Base-by-base conservation (phyloP, 1,139 yeast species). In the Hyphopichia pseudoburtonii region DNA sequence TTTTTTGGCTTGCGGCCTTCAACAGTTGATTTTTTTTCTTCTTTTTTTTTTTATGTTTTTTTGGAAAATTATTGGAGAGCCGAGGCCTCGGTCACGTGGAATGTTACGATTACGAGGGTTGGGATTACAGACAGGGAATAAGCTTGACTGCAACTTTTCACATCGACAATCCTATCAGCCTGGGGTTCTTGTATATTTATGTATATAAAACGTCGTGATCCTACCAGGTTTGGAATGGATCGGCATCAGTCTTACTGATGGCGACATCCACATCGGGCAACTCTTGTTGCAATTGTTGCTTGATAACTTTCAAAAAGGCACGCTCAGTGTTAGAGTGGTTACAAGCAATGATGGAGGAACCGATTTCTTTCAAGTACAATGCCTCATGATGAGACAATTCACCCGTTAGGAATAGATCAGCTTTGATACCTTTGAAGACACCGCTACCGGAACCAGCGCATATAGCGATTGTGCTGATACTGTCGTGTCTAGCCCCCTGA, bases 391-490 rank as follows among this genome's bases (percentile, higher is more conserved):
- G 98, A 15, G 95, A 83, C 45, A 94, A 65, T 55, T 94, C 98
- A 1, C 99, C 99, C 0, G 98, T 90, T 52, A 81, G 78, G 56
- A 75, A 85, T 29, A 89, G 67, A 51, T 92, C 98, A 0, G 90
- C 94, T 6, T 71, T 50, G 2, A 77, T 78, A 0, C 84, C 82
- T 36, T 65, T 63, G 52, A 86, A 76, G 0, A 86, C 81, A 0
- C 78, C 66, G 1, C 86, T 82, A 0, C 99, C 99, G 4, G 96
- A 86, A 0, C 99, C 99, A 3, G 98, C 98, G 61, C 99, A 92
- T 17, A 92, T 60, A 1, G 97, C 97, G n/a, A 89, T 69, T 0
- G 72, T 68, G 17, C 57, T 59, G 29, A 86, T 66, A 10, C 47
- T 46, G 8, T 53, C 46, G 12, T 57, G 62, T 9, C 56, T 43